A percentile compares a stretch with the other conserved stretches of the same genome.
Evolutionary conservation across 2,329 filamentous ascomycete genomes (phyloP).

Genomic region (Macroventuria anomochaeta): DNA sequence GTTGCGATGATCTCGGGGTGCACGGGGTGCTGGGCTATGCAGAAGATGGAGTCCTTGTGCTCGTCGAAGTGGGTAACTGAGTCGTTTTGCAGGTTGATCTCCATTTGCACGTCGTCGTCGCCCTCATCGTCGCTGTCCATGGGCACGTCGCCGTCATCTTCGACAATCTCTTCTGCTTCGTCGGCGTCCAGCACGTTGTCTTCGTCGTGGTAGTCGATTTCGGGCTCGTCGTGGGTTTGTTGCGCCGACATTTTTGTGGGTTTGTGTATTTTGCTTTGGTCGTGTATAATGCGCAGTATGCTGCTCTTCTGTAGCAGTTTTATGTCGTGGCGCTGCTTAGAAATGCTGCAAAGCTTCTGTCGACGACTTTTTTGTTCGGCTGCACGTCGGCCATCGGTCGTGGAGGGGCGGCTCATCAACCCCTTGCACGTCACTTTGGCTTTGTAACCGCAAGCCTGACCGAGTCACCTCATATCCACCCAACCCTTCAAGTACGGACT

Average conservation of each 20-base stretch:
- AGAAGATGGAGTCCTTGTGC: slow-evolving; percentile 91
- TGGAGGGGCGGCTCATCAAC: slow-evolving; percentile 31
- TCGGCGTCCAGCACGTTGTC: slow-evolving; percentile 77
- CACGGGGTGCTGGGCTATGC: slow-evolving; percentile 89
- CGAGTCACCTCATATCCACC: too few species aligned
- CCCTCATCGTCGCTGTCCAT: slow-evolving; percentile 80
- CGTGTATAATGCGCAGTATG: background rate
- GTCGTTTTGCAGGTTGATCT: slow-evolving; percentile 87
- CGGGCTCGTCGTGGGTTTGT: slow-evolving; percentile 40
- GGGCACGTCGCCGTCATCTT: slow-evolving; percentile 70
- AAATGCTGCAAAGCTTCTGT: slow-evolving; percentile 39
- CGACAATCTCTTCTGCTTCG: slow-evolving; percentile 79
- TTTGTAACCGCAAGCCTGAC: slow-evolving; percentile 25
- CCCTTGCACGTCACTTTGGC: slow-evolving; percentile 36
- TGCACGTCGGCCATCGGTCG: slow-evolving; percentile 31
- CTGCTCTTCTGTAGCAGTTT: slow-evolving; percentile 11
- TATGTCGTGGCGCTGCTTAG: slow-evolving; percentile 38
- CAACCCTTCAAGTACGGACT: too few species aligned
- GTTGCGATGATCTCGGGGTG: slow-evolving; percentile 81
- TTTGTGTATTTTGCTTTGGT: background rate
- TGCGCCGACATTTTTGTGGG: slow-evolving; percentile 33
- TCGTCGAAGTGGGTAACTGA: slow-evolving; percentile 89
- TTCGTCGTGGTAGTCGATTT: slow-evolving; percentile 62
- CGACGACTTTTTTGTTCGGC: slow-evolving; percentile 43
- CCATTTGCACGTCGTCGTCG: slow-evolving; percentile 62